Percentiles rank a stretch among this genome's conserved stretches.
Conservation (phyloP, 306 rosid species). For the Nissolia schottii region DNA sequence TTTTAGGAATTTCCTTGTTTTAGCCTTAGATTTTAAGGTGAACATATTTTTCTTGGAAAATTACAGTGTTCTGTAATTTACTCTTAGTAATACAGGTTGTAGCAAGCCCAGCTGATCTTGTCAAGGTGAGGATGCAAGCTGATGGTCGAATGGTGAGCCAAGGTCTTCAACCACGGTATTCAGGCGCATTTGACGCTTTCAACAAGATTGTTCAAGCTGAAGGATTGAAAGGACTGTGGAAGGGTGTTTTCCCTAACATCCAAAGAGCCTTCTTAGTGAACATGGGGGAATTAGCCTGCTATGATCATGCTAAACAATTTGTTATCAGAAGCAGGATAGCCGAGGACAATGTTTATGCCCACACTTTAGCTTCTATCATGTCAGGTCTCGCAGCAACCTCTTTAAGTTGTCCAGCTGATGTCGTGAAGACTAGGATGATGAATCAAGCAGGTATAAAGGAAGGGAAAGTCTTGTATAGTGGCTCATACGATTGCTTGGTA, state of each 20-base stretch:
- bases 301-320: constrained; percentile 75
- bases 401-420: constrained; percentile 92
- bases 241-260: constrained; percentile 76
- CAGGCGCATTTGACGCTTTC: constrained; percentile 67
- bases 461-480: constrained; percentile 46
- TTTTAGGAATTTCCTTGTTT: not conserved
- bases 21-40: not conserved
- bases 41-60: constrained; percentile 4
- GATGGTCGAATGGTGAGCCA: constrained; percentile 61
- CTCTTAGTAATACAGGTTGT: constrained; percentile 56
- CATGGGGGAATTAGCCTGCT: constrained; percentile 89
- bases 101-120: constrained; percentile 96
- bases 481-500: constrained; percentile 70
- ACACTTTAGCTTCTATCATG: constrained; percentile 71
- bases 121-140: constrained; percentile 94
- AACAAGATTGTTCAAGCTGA: constrained; percentile 58
- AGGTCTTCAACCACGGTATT: constrained; percentile 68
- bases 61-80: constrained; percentile 22
- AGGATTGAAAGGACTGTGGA: constrained; percentile 78
- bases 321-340: constrained; percentile 53
- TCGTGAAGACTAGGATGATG: constrained; percentile 93
- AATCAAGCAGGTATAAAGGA: constrained; percentile 49
- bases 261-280: constrained; percentile 91
- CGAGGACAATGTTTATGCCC: constrained; percentile 64
- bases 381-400: constrained; percentile 77